Evolutionary conservation across 2,329 filamentous ascomycete species (phyloP), one percentile per base, ranked within the genome.

Genomic region (Penicillium brasilianum): DNA sequence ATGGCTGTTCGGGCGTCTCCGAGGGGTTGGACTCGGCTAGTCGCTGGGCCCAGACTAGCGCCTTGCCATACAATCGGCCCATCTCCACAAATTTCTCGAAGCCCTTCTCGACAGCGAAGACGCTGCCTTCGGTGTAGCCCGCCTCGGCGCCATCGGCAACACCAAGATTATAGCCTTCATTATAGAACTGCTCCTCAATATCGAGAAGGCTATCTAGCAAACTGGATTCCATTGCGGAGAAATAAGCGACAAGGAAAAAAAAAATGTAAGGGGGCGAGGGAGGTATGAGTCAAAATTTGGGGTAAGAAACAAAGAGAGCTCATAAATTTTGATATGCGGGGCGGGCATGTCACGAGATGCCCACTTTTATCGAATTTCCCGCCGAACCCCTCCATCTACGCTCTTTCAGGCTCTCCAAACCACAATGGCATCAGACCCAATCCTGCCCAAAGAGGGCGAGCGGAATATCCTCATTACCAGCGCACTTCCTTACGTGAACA

Each of bases 61-160:
- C 88, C 71, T 88, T 89, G 48, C 92, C 91, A 69, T 94, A 89
- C 34, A 98, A 78, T 60, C 85, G 84, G 2, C 94, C 94, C 75
- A 92, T 86, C 64, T 92, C 89, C 44, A 90, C 74, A 72, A 96
- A 97, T 78, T 97, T 98, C 70, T 97, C 92, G 70, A 95, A 98
- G 0, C 93, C 94, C 66, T 93, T 95, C 74, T 96, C 90, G 44
- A 98, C 86, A 0, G 94, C 95, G 73, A 98, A 92, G 20, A 92
- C 87, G 55, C 93, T 90, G 62, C 95, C 95, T 83, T 99, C 95
- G 66, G 92, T 87, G 60, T 89, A 88, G 41, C 95, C 95, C 34
- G 91, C 89, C 61, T 85, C 84, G 43, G 87, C 82, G 61, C 95
- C 95, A 77, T 97, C 94, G 43, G 83, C 80, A 51, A 87, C 77